Base-by-base conservation (phyloP, 208 protist genomes). In the Acanthamoeba lenticulata region DNA sequence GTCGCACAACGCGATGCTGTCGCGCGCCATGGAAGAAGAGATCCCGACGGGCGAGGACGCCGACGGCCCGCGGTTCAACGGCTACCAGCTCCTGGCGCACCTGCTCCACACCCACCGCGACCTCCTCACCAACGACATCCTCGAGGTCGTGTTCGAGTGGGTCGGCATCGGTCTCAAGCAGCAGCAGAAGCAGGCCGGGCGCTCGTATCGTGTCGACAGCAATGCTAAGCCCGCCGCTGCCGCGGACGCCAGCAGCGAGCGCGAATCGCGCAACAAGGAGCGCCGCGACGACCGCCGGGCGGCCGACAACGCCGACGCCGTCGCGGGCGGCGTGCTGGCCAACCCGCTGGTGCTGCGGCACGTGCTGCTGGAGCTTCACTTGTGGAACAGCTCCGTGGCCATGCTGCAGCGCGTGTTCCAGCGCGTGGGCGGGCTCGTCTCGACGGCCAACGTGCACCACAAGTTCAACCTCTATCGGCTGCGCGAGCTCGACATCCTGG, bases 311-410 rank as follows among this genome's bases (percentile, higher is more conserved):
- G 42, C 19, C 21, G 65, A 6, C 36, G 1, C 49, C 2, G 13
- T 44, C 15, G 24, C 11, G 21, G 55, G 85, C 32, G 81, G 85
- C 15, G 55, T 91, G 85, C 32, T 91, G 24, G 85, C 49, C 9
- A 91, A 91, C 42, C 38, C 49, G 38, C 42, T 74, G 6, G 85
- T 72, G 24, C 69, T 91, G 38, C 49, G 85, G 3, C 36, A 91
- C 85, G 40, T 91, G 38, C 60, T 91, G 52, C 45, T 91, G 27
- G 85, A 91, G 36, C 60, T 91, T 6, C 55, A 91, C 55, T 24
- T 91, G 55, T 91, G 85, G 85, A 91, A 91, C 42, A 91, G 69
- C 38, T 91, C 85, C 49, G 42, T 69, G 60, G 85, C 32, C 49
- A 91, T 91, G 85, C 85, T 74, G 52, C 85, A 91, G 55, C 15